phyloP scores from a whole-genome alignment of 495 filamentous ascomycete genomes.

The Penicillium ucsense region DNA sequence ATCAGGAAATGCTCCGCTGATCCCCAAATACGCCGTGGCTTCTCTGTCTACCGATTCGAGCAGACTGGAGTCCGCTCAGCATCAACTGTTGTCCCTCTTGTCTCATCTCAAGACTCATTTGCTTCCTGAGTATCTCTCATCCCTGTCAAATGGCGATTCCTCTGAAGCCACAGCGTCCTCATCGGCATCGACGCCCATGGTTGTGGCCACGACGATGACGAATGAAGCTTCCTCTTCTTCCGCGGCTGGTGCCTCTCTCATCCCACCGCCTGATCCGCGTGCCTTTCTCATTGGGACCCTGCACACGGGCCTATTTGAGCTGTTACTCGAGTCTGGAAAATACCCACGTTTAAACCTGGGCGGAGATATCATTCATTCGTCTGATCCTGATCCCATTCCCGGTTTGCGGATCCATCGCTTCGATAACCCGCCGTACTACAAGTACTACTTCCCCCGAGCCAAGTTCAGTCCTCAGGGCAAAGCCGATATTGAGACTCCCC shows the following conservation, averaged over 20 bases:
- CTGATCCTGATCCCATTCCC: not conserved
- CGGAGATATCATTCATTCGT: not conserved
- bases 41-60: conserved; percentile 5
- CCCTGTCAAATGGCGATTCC: conserved; percentile 1
- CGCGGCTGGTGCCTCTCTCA: conserved; percentile 9
- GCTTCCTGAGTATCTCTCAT: conserved; percentile 20
- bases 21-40: conserved; percentile 3
- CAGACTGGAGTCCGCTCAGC: conserved; percentile 8
- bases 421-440: conserved; percentile 25
- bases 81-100: conserved; percentile 24
- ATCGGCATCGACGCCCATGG: not conserved
- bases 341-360: not conserved
- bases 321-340: conserved; percentile 11
- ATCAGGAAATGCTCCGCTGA: not conserved
- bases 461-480: conserved; percentile 4
- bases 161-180: not conserved
- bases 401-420: conserved; percentile 25
- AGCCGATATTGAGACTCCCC: not conserved
- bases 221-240: not conserved
- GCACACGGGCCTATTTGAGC: conserved; percentile 20
- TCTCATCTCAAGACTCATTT: conserved; percentile 14
- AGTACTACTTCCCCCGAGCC: conserved; percentile 21
- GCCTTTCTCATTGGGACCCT: conserved; percentile 28
- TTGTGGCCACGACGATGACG: no score
- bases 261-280: conserved; percentile 16